phyloP scores from a whole-genome alignment of 192 early-diverging fungal genomes.

The Dissophora ornata region DNA sequence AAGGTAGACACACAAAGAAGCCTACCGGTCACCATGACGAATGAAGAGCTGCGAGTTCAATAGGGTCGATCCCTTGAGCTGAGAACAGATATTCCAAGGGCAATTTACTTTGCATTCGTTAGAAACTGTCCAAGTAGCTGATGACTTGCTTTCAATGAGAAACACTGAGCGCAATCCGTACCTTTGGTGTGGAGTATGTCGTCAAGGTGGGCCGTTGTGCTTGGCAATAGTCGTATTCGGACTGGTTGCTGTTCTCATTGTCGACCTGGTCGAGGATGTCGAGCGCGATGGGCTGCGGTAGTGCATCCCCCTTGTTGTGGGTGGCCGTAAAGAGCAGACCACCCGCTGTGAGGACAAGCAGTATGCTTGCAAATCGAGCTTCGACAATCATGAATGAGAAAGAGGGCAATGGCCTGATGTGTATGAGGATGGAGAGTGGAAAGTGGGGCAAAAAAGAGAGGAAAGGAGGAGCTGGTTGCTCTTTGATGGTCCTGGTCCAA shows the following conservation, averaged over 20 bases:
- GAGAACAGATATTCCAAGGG: neutral
- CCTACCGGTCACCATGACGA: conserved; percentile 52
- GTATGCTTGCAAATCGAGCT: conserved; percentile 3
- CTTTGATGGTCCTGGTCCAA: too few relatives aligned
- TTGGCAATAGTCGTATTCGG: conserved; percentile 40
- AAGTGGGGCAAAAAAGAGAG: too few relatives aligned
- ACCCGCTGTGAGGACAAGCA: conserved; percentile 24
- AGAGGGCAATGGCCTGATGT: neutral
- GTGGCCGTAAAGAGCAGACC: conserved; percentile 18
- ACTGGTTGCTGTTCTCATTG: neutral
- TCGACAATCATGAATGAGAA: conserved; percentile 3
- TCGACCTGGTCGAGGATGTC: conserved; percentile 14
- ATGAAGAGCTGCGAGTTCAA: conserved; percentile 36
- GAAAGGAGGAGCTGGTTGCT: too few relatives aligned
- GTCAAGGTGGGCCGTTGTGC: conserved; percentile 15
- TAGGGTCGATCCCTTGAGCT: conserved; percentile 24
- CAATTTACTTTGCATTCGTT: neutral
- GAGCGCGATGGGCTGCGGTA: conserved; percentile 4
- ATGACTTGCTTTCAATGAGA: too few relatives aligned
- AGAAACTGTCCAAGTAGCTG: too few relatives aligned
- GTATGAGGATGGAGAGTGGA: too few relatives aligned
- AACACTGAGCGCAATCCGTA: neutral
- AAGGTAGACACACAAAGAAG: neutral
- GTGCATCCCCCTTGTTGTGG: neutral
- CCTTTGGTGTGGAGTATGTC: conserved; percentile 39